phyloP scores from a whole-genome alignment of 2,329 filamentous ascomycete genomes.

The Aspergillus udagawae region DNA sequence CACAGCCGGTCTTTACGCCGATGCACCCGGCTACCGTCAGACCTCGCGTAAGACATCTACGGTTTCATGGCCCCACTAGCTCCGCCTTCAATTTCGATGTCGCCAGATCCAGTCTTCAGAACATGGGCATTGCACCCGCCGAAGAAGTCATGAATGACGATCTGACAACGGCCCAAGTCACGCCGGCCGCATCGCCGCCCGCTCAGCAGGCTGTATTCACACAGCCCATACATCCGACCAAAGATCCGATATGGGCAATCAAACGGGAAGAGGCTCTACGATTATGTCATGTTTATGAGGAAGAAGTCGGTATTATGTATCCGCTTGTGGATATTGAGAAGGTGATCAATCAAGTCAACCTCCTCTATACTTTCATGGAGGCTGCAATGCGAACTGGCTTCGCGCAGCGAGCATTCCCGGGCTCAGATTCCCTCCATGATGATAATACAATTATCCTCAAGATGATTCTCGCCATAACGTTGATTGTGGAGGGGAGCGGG shows the following conservation, averaged over 20 bases:
- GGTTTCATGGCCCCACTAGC: constrained; percentile 82
- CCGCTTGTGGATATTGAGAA: constrained; percentile 73
- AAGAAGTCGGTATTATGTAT: constrained; percentile 91
- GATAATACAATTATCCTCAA: constrained; percentile 71
- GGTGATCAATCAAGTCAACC: constrained; percentile 65
- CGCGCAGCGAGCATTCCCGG: constrained; percentile 51
- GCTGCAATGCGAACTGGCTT: constrained; percentile 58
- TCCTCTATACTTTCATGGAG: constrained; percentile 70
- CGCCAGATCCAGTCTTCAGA: constrained; percentile 79
- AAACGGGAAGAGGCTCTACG: constrained; percentile 75
- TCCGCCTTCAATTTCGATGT: constrained; percentile 81
- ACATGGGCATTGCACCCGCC: constrained; percentile 73
- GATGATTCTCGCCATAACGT: constrained; percentile 72
- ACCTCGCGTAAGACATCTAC: constrained; percentile 54
- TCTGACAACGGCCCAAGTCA: constrained; percentile 48
- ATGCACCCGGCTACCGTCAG: constrained; percentile 42
- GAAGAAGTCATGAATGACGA: constrained; percentile 62
- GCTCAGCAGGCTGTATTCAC: constrained; percentile 30
- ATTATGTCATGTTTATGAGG: constrained; percentile 75
- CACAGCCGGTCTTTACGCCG: constrained; percentile 34
- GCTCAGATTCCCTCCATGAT: constrained; percentile 58
- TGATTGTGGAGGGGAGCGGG: constrained; percentile 74
- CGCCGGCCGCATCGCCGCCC: constrained; percentile 47
- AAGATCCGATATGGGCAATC: constrained; percentile 78
- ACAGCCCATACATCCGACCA: constrained; percentile 42